Percentiles rank a stretch among this genome's conserved stretches.
Evolutionary conservation across 106 monocot species (phyloP).

Genomic region (Acorus gramineus): DNA sequence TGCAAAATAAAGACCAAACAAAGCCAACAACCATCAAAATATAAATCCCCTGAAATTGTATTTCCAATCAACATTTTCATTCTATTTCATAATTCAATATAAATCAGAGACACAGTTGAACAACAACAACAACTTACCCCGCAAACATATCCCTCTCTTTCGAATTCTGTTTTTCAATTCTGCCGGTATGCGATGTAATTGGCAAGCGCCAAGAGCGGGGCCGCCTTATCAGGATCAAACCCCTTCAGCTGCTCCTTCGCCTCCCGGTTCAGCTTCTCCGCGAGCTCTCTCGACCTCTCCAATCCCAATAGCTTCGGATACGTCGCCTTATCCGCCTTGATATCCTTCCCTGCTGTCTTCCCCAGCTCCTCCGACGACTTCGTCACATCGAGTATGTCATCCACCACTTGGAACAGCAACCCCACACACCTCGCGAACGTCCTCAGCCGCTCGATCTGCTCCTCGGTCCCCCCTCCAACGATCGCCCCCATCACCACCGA

Average conservation of each 20-base stretch:
- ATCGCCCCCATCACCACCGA: constrained; percentile 78
- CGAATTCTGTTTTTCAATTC: constrained; percentile 16
- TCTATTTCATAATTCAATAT: too few relatives aligned
- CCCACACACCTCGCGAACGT: constrained; percentile 58
- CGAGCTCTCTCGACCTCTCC: constrained; percentile 62
- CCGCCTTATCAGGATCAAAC: constrained; percentile 54
- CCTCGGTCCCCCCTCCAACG: constrained; percentile 53
- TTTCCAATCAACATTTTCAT: too few relatives aligned
- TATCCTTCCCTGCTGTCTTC: constrained; percentile 82
- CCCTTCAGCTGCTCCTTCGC: constrained; percentile 46
- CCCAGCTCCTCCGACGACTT: constrained; percentile 67
- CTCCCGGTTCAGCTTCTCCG: constrained; percentile 48
- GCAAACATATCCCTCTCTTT: neutral
- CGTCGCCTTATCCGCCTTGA: constrained; percentile 69
- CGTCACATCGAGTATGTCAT: constrained; percentile 77
- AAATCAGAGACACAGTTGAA: neutral
- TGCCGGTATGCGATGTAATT: constrained; percentile 70
- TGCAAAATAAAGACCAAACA: too few relatives aligned
- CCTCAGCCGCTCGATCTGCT: constrained; percentile 53
- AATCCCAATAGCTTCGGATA: constrained; percentile 74
- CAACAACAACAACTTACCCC: neutral
- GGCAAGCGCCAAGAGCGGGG: constrained; percentile 56
- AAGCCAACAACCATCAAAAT: too few relatives aligned
- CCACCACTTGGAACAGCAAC: constrained; percentile 82
- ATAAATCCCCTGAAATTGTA: too few relatives aligned